Conservation (phyloP, 1,284 basidiomycete genomes). For the Athelia psychrophila region DNA sequence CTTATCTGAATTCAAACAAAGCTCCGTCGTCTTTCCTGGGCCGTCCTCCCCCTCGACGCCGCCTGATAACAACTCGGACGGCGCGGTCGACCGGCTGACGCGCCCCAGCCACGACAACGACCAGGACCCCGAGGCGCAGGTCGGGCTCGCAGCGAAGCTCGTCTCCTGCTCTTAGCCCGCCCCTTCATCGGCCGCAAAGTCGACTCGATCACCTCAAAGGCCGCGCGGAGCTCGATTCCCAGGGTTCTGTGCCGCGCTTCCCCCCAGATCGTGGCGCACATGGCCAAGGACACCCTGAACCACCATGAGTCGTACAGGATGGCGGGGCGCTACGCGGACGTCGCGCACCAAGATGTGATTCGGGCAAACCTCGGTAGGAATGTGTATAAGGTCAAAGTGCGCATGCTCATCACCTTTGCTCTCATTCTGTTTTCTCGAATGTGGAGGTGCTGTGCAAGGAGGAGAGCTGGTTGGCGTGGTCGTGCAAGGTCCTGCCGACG, state of each 20-base stretch:
- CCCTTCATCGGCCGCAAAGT: constrained; percentile 81
- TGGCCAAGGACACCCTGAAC: constrained; percentile 69
- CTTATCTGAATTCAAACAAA: no score
- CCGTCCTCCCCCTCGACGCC: no score
- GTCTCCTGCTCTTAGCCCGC: constrained; percentile 54
- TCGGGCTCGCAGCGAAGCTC: background rate
- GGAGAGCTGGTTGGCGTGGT: constrained; percentile 79
- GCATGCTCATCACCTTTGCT: constrained; percentile 57
- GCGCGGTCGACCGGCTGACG: no score
- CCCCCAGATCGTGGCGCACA: constrained; percentile 89
- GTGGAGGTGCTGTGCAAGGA: constrained; percentile 67
- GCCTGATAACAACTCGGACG: no score
- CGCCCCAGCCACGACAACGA: no score
- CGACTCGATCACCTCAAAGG: constrained; percentile 81
- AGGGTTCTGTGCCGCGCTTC: constrained; percentile 77
- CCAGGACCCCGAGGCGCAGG: background rate
- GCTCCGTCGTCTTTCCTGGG: no score
- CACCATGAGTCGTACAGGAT: constrained; percentile 83
- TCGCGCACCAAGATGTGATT: constrained; percentile 84
- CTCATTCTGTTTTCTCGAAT: constrained; percentile 76
- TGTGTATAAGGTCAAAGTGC: constrained; percentile 81
- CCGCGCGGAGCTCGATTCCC: constrained; percentile 71
- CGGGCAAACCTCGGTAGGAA: constrained; percentile 90
- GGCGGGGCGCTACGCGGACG: constrained; percentile 60
- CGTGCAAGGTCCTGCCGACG: constrained; percentile 62